Percentiles rank a stretch among this genome's conserved stretches.
phyloP scores from a whole-genome alignment of 768 basidiomycete genomes.

The Candolleomyces efflorescens region DNA sequence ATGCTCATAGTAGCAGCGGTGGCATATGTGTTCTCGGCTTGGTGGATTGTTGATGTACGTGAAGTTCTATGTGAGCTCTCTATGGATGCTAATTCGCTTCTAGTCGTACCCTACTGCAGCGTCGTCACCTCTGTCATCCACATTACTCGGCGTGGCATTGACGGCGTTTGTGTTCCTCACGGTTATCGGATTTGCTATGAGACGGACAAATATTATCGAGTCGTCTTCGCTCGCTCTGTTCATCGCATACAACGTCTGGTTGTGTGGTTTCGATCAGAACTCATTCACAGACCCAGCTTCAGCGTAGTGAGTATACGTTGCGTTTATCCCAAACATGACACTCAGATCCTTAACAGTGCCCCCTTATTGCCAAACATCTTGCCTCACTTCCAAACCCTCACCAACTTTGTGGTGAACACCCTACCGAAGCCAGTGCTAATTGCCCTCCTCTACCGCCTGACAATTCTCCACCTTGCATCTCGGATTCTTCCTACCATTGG shows the following conservation, averaged over 20 bases:
- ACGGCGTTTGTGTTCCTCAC: conserved; percentile 90
- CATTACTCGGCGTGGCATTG: conserved; percentile 81
- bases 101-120: conserved; percentile 83
- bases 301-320: conserved; percentile 56
- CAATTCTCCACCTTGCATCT: conserved; percentile 77
- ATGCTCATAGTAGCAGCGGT: conserved; percentile 73
- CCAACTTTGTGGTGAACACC: conserved; percentile 81
- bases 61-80: not conserved
- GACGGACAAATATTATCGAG: conserved; percentile 91
- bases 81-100: conserved; percentile 10
- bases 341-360: conserved; percentile 38
- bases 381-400: conserved; percentile 73
- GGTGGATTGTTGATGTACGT: conserved; percentile 83
- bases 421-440: conserved; percentile 81
- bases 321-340: not conserved
- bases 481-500: conserved; percentile 83
- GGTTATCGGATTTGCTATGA: conserved; percentile 83
- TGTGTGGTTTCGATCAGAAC: conserved; percentile 76
- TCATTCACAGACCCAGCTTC: conserved; percentile 71
- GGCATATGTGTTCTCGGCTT: conserved; percentile 77
- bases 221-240: conserved; percentile 84
- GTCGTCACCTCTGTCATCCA: conserved; percentile 81
- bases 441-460: conserved; percentile 75
- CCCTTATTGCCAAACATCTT: conserved; percentile 76
- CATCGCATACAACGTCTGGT: conserved; percentile 88